These are phyloP conservation scores for Phytophthora uliginosa DNA, from an alignment of 352 stramenopile genomes.

Conservation along the genomic window DNA sequence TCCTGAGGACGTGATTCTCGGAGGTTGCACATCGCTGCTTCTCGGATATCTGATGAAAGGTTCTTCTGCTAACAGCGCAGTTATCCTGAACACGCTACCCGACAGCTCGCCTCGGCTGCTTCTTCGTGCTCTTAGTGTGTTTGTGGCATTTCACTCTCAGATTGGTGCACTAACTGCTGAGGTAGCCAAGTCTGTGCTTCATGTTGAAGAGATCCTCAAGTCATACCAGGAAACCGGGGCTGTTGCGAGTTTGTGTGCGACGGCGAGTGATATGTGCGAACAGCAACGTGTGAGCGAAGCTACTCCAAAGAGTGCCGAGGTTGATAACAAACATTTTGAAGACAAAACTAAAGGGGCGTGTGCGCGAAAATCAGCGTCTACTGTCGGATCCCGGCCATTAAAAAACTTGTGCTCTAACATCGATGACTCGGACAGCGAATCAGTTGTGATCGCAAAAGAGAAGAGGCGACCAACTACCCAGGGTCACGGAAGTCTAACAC, in stretches of 20 bases:
- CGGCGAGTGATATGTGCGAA: not conserved
- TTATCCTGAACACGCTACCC: slow-evolving; percentile 55
- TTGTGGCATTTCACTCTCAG: slow-evolving; percentile 81
- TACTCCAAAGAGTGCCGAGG: not conserved
- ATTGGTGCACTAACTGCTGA: slow-evolving; percentile 79
- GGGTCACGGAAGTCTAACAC: slow-evolving; percentile 11
- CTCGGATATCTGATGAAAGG: slow-evolving; percentile 80
- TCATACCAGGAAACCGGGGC: slow-evolving; percentile 13
- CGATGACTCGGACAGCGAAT: slow-evolving; percentile 51
- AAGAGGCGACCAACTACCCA: not conserved
- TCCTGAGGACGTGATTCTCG: slow-evolving; percentile 82
- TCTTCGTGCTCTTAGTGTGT: slow-evolving; percentile 65
- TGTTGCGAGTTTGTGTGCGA: not conserved
- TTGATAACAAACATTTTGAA: not conserved
- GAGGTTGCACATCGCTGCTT: slow-evolving; percentile 71
- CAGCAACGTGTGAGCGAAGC: not conserved
- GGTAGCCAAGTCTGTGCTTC: slow-evolving; percentile 67
- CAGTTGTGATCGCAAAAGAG: not conserved
- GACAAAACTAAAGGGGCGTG: not conserved
- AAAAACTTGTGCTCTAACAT: slow-evolving; percentile 58
- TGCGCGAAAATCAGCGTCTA: not conserved
- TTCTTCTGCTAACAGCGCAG: slow-evolving; percentile 43
- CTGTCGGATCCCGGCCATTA: slow-evolving; percentile 33
- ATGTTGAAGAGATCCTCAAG: slow-evolving; percentile 79
- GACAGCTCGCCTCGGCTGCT: slow-evolving; percentile 57